Percentiles rank a stretch among this genome's conserved stretches.
Conservation (phyloP, 169 alveolate species). For the Plasmodium gaboni region DNA sequence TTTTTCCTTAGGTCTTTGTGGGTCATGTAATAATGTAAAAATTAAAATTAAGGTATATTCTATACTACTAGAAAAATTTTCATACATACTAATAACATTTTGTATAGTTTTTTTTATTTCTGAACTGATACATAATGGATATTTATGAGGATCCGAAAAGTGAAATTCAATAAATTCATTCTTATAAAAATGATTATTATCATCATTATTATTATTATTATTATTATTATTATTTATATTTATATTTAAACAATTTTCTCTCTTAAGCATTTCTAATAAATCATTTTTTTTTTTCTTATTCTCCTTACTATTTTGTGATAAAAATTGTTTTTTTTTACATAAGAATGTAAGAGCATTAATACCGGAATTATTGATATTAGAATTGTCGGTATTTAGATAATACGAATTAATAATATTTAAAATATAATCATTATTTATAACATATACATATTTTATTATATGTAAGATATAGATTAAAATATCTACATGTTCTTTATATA, state of each 20-base stretch:
- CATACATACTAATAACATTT: constrained; percentile 45
- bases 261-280: background rate
- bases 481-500: constrained; percentile 1
- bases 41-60: constrained; percentile 44
- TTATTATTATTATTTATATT: background rate
- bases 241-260: background rate
- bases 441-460: constrained; percentile 56
- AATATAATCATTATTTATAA: constrained; percentile 37
- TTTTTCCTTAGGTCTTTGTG: constrained; percentile 67
- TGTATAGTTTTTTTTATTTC: constrained; percentile 57
- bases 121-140: constrained; percentile 42
- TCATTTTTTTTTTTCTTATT: constrained; percentile 10
- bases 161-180: constrained; percentile 28
- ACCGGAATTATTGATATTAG: background rate
- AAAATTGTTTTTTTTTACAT: constrained; percentile 49
- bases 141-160: constrained; percentile 25
- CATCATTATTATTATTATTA: background rate
- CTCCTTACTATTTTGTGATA: background rate
- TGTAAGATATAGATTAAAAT: constrained; percentile 18
- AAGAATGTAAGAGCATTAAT: constrained; percentile 31
- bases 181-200: background rate
- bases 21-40: constrained; percentile 24
- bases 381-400: constrained; percentile 28
- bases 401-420: constrained; percentile 35
- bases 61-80: constrained; percentile 26